Percentiles rank a stretch among this genome's conserved stretches.
Conservation (phyloP, 176 grass and related monocot genomes). For the Triticum urartu region DNA sequence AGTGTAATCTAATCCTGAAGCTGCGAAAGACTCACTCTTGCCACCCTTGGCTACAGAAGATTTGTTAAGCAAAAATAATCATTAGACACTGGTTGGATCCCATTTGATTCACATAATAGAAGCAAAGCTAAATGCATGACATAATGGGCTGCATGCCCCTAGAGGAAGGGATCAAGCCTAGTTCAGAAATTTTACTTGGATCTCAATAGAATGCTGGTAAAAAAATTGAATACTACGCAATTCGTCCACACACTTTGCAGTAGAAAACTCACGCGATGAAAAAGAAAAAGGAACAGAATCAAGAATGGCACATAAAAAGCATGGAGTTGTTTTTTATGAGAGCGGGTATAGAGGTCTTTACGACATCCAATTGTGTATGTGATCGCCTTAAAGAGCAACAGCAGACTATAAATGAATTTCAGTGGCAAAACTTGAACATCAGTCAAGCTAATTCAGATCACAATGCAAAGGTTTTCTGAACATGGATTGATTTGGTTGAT, state of each 20-base stretch:
- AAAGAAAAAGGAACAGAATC: not conserved
- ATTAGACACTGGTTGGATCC: constrained; percentile 1
- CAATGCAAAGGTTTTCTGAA: not conserved
- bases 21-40: constrained; percentile 41
- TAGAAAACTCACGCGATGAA: not conserved
- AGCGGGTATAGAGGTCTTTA: not conserved
- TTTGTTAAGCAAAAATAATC: constrained; percentile 33
- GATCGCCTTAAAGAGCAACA: not conserved
- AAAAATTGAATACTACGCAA: not conserved
- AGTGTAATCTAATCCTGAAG: constrained; percentile 52
- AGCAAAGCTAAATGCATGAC: not conserved
- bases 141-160: not conserved
- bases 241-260: not conserved
- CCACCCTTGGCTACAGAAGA: constrained; percentile 62
- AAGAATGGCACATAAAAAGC: not conserved
- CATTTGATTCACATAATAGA: not conserved
- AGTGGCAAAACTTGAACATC: not conserved
- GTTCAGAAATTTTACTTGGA: not conserved
- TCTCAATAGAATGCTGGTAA: not conserved
- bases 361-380: not conserved
- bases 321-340: not conserved
- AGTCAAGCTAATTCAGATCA: not conserved
- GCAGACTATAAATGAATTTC: not conserved
- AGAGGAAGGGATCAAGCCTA: not conserved
- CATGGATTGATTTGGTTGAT: not conserved